Evolutionary conservation across 768 basidiomycete species (phyloP).

Genomic region (Boletus rubropictus): DNA sequence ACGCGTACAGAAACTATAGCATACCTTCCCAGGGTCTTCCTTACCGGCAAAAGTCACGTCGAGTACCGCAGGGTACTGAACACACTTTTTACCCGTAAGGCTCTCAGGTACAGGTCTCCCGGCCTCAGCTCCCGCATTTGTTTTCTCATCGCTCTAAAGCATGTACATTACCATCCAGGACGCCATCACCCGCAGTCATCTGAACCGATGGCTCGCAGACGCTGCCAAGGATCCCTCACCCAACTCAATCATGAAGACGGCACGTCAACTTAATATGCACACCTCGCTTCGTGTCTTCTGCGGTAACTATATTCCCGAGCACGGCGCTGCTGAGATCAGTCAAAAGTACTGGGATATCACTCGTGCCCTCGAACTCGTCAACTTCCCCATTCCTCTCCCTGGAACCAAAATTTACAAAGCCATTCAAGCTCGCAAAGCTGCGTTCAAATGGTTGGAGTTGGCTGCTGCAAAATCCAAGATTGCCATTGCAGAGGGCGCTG

Average conservation of each 20-base stretch:
- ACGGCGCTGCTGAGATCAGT: constrained; percentile 73
- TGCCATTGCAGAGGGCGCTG: constrained; percentile 72
- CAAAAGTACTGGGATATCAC: constrained; percentile 98
- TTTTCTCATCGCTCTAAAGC: constrained; percentile 33
- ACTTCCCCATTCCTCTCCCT: constrained; percentile 92
- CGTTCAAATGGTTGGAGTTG: constrained; percentile 71
- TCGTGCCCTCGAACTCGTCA: constrained; percentile 92
- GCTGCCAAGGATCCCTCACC: constrained; percentile 43
- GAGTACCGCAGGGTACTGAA: constrained; percentile 92
- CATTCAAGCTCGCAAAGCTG: constrained; percentile 82
- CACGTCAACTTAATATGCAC: constrained; percentile 94
- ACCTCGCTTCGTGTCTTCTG: constrained; percentile 95
- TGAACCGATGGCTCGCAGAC: constrained; percentile 64
- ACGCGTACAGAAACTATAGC: neutral
- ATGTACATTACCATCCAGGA: constrained; percentile 87
- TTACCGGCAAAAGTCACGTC: constrained; percentile 88
- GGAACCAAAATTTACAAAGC: constrained; percentile 97
- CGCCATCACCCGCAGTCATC: constrained; percentile 67
- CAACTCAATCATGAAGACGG: constrained; percentile 78
- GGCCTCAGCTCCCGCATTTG: neutral
- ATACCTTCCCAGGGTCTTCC: constrained; percentile 75
- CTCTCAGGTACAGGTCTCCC: constrained; percentile 60
- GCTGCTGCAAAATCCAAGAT: constrained; percentile 78
- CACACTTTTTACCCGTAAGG: constrained; percentile 88
- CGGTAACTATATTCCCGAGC: constrained; percentile 80